These are phyloP conservation scores for Coniochaeta sp. DNA, from an alignment of 2,329 filamentous ascomycete genomes.

Conservation along the genomic window DNA sequence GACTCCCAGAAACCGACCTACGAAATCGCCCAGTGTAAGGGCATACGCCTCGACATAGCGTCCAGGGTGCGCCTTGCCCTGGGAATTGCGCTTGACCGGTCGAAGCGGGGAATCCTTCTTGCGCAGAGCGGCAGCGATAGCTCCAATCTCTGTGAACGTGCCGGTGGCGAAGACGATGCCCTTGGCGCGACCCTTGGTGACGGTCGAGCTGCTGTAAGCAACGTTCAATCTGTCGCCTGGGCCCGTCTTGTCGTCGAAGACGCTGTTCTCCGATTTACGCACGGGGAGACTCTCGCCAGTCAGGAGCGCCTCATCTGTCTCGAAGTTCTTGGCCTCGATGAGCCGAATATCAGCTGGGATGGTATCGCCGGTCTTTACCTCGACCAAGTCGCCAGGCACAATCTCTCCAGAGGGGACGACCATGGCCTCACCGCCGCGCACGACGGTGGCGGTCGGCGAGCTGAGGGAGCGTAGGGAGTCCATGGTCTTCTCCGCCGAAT, in stretches of 20 bases:
- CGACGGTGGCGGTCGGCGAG: constrained; percentile 38
- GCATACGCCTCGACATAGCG: constrained; percentile 39
- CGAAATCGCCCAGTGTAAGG: constrained; percentile 26
- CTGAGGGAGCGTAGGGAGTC: constrained; percentile 39
- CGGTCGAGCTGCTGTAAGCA: constrained; percentile 52
- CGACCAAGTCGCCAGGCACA: constrained; percentile 50
- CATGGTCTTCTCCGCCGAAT: constrained; percentile 45
- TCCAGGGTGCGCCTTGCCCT: constrained; percentile 44
- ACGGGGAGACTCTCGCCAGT: constrained; percentile 57
- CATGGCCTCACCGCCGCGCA: constrained; percentile 39
- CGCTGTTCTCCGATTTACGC: constrained; percentile 39
- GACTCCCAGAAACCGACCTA: constrained; percentile 23
- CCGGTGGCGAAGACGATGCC: constrained; percentile 53
- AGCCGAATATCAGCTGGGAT: constrained; percentile 30
- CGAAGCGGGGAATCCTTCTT: constrained; percentile 45
- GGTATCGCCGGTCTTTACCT: constrained; percentile 39
- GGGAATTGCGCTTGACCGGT: constrained; percentile 41
- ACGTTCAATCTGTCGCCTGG: constrained; percentile 55
- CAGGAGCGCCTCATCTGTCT: constrained; percentile 53
- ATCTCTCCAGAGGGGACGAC: constrained; percentile 45
- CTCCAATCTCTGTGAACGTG: constrained; percentile 54
- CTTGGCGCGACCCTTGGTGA: constrained; percentile 53
- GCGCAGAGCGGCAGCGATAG: constrained; percentile 53
- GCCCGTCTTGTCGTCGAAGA: constrained; percentile 43
- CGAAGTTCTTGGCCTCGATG: constrained; percentile 45